Evolutionary conservation across 139 green algal genomes (phyloP).

Genomic region (Chlamydomonas sp.): DNA sequence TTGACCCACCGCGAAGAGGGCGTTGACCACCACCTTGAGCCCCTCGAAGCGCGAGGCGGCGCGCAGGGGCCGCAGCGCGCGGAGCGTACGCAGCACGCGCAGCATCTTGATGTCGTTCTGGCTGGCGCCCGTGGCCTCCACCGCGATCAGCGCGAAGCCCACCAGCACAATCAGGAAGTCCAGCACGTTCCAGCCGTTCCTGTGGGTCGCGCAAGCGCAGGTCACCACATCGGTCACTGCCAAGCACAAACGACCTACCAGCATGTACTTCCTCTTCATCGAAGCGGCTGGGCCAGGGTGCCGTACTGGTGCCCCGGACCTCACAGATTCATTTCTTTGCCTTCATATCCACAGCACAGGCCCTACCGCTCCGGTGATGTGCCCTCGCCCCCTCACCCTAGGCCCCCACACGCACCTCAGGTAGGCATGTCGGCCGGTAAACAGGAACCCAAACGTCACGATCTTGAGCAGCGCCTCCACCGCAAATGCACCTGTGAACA

Average conservation of each 20-base stretch:
- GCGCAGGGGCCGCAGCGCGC: conserved; percentile 68
- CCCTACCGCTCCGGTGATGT: no score
- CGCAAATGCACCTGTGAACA: conserved; percentile 69
- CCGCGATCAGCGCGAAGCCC: conserved; percentile 35
- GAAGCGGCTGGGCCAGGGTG: no score
- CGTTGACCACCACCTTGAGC: conserved; percentile 72
- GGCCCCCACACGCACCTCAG: conserved; percentile 40
- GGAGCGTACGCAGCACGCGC: conserved; percentile 61
- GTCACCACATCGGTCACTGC: no score
- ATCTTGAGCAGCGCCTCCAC: conserved; percentile 77
- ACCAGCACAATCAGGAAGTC: conserved; percentile 37
- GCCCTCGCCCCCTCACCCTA: no score
- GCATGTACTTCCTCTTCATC: no score
- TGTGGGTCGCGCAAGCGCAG: conserved; percentile 8
- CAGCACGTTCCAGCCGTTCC: conserved; percentile 74
- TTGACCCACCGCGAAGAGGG: conserved; percentile 57
- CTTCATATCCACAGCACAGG: no score
- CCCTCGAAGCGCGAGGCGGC: conserved; percentile 58
- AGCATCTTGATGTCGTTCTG: conserved; percentile 22
- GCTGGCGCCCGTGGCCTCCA: background rate
- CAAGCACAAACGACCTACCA: no score
- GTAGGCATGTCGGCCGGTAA: conserved; percentile 67
- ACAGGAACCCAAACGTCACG: conserved; percentile 64
- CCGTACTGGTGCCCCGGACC: no score
- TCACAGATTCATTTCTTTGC: no score